Conservation (phyloP, 2,329 filamentous ascomycete species). For the Periconia sp. region DNA sequence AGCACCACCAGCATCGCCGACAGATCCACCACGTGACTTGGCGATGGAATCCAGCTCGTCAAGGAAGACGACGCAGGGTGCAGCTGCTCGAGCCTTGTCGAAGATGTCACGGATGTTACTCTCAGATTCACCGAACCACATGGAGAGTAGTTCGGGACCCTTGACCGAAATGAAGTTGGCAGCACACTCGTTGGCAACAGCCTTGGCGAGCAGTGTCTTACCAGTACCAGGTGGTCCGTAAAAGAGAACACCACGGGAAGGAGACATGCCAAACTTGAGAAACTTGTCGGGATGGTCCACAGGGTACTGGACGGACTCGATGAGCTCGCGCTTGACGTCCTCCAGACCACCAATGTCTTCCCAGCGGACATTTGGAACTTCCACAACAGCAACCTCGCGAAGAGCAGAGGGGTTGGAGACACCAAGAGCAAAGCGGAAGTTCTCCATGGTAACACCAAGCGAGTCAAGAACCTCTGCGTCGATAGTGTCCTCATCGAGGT, state of each 20-base stretch:
- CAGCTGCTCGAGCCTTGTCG: constrained; percentile 97
- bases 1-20: constrained; percentile 95
- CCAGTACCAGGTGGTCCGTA: constrained; percentile 99
- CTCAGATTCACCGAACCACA: constrained; percentile 99
- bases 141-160: constrained; percentile 95
- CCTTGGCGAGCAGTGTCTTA: constrained; percentile 99
- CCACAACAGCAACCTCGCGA: constrained; percentile 97
- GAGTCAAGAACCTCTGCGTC: constrained; percentile 98
- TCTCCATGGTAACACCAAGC: constrained; percentile 98
- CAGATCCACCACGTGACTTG: constrained; percentile 96
- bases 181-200: constrained; percentile 97
- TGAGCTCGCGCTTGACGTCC: constrained; percentile 98
- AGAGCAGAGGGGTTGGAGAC: constrained; percentile 98
- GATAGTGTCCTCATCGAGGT: constrained; percentile 98
- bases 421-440: constrained; percentile 98
- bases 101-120: constrained; percentile 99
- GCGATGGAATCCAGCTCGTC: constrained; percentile 99
- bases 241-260: constrained; percentile 97
- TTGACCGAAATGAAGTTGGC: constrained; percentile 99
- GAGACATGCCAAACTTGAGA: constrained; percentile 99
- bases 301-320: constrained; percentile 98
- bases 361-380: constrained; percentile 99
- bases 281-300: constrained; percentile 99
- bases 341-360: constrained; percentile 99
- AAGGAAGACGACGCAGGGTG: constrained; percentile 97